Base-by-base conservation (phyloP, 1,139 yeast species). In the Diutina neorugosa region DNA sequence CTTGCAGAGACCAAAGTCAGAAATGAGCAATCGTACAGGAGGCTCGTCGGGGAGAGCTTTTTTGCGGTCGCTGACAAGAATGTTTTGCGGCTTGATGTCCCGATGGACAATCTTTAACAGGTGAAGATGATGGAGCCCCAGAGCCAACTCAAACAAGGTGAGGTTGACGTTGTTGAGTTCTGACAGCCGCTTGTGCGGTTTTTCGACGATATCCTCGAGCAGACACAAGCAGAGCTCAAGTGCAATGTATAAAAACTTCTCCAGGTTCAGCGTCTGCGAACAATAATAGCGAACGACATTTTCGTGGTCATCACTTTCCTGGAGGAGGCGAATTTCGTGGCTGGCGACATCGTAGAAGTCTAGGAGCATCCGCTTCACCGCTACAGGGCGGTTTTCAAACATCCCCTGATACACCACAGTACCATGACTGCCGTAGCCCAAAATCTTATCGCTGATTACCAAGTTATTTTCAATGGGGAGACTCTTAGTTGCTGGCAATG, bases 401-500 rank as follows among this genome's bases (percentile, higher is more conserved):
- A 81, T 78, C 0, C 98, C 98, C 63, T 86, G 81, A 65, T 82
- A 89, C 1, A 93, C 98, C 27, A 91, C 90, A 0, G 98, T 93
- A 34, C 98, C 98, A 62, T 93, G 96, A 1, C 97, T 89, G 1
- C 99, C 99, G 64, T 88, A 89, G 1, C 99, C 98, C 52, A 93
- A 69, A 23, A 90, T 77, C 49, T 78, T 81, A 58, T 86, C 86
- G 0, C 94, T 81, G 2, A 91, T 80, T 0, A 77, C 69, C 56
- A 89, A 68, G 53, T 81, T 82, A 54, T 78, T 81, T 55, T 73
- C 77, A 51, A 73, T 70, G 56, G 72, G 77, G 19, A 73, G 65
- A 57, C 67, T 70, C 60, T 68, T 71, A 42, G 60, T 54, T 23
- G 41, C 11, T 16, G 16, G 48, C 25, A 46, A n/a, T n/a, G n/a